Percentiles rank a stretch among this genome's conserved stretches.
phyloP scores from a whole-genome alignment of 2,329 filamentous ascomycete species.

The Xylaria polymorpha region DNA sequence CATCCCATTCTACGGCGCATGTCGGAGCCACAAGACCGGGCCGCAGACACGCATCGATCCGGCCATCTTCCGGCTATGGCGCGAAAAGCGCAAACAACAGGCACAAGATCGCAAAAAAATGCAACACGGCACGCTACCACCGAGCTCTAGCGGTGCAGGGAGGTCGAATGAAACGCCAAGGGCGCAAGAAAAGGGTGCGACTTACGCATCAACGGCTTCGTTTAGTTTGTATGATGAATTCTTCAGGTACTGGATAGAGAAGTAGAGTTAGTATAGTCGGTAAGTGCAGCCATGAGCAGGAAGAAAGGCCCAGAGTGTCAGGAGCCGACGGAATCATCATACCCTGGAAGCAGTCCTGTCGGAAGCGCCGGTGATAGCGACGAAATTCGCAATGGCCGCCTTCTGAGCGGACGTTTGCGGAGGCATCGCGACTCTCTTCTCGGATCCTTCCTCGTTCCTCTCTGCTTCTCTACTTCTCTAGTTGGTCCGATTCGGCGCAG shows the following conservation, averaged over 20 bases:
- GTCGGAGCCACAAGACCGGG: not conserved
- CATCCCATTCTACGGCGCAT: not conserved
- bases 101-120: not conserved
- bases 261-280: slow-evolving; percentile 1
- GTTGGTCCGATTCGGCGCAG: not conserved
- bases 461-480: not conserved
- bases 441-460: not conserved
- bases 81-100: not conserved
- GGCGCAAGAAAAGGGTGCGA: slow-evolving; percentile 45
- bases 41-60: not conserved
- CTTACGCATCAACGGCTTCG: slow-evolving; percentile 68
- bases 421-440: slow-evolving; percentile 41
- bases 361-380: slow-evolving; percentile 47
- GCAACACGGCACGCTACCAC: not conserved
- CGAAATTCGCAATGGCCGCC: slow-evolving; percentile 45
- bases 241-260: slow-evolving; percentile 50
- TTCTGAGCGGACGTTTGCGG: slow-evolving; percentile 46
- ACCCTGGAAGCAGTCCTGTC: slow-evolving; percentile 47
- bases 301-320: not conserved
- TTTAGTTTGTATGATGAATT: slow-evolving; percentile 63
- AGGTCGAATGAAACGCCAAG: not conserved
- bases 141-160: not conserved
- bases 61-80: not conserved
- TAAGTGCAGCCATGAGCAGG: not conserved
- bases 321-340: slow-evolving; percentile 21